A percentile compares a stretch with the other conserved stretches of the same genome.
Evolutionary conservation across 2,329 filamentous ascomycete species (phyloP).

Genomic region (Macrophomina pseudophaseolina): DNA sequence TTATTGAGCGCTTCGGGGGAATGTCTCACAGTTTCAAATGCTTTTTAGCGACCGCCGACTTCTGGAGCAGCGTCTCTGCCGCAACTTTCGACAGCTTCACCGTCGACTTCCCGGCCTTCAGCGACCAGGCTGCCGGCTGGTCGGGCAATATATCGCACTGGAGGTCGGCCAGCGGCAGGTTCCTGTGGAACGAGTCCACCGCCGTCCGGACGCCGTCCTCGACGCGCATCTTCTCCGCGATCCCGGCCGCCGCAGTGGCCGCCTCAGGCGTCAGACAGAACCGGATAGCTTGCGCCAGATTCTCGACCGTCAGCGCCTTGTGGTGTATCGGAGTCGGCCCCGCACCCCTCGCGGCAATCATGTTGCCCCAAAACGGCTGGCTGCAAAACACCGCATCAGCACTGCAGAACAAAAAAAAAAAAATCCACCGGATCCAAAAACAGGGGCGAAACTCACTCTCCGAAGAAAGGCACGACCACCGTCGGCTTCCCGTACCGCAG

Average conservation of each 20-base stretch:
- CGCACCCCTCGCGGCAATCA: constrained; percentile 56
- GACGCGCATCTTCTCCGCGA: constrained; percentile 48
- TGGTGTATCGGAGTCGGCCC: constrained; percentile 56
- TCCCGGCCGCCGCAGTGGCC: constrained; percentile 41
- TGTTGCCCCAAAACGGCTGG: constrained; percentile 61
- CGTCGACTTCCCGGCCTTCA: constrained; percentile 36
- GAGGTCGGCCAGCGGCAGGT: constrained; percentile 52
- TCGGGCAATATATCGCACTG: constrained; percentile 72
- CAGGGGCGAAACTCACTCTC: constrained; percentile 44
- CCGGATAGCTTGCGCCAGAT: constrained; percentile 53
- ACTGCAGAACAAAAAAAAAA: too few species aligned
- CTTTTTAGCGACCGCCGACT: constrained; percentile 68
- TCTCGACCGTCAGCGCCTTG: constrained; percentile 50
- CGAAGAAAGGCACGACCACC: constrained; percentile 62
- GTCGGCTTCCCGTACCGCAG: constrained; percentile 59
- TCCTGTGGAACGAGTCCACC: constrained; percentile 53
- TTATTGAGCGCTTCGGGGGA: too few species aligned
- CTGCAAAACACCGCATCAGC: neutral
- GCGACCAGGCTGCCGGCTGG: constrained; percentile 71
- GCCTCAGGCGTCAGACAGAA: constrained; percentile 49
- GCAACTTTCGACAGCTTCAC: neutral
- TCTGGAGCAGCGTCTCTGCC: constrained; percentile 34
- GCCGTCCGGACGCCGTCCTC: constrained; percentile 51
- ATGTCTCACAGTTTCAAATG: constrained; percentile 69
- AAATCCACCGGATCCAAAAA: too few species aligned